phyloP scores from a whole-genome alignment of 805 yeast genomes.

The Teunomyces funiuensis region DNA sequence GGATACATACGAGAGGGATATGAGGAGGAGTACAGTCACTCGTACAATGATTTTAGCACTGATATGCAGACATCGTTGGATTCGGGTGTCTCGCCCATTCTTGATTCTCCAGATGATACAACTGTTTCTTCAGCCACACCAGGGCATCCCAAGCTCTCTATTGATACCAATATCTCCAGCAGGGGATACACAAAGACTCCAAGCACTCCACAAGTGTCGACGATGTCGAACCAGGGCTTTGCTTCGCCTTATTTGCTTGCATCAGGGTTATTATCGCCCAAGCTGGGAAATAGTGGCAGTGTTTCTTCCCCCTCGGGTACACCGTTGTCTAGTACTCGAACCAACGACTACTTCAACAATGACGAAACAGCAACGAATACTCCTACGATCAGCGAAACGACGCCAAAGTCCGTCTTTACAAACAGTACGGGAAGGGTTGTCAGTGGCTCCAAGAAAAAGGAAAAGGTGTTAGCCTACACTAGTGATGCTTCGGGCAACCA shows the following conservation, averaged over 20 bases:
- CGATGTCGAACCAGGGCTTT: constrained; percentile 43
- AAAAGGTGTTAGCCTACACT: constrained; percentile 42
- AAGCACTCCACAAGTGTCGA: constrained; percentile 34
- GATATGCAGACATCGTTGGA: constrained; percentile 28
- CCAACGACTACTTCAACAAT: constrained; percentile 18
- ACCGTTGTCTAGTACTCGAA: constrained; percentile 13
- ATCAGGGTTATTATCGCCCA: constrained; percentile 59
- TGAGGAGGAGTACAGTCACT: constrained; percentile 15
- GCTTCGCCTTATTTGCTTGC: constrained; percentile 69
- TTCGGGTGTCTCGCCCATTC: constrained; percentile 28
- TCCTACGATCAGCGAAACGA: constrained; percentile 8
- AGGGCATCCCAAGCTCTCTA: constrained; percentile 27
- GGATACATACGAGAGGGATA: constrained; percentile 32
- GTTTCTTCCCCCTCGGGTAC: constrained; percentile 16
- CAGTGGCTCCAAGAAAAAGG: constrained; percentile 25
- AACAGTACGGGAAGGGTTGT: constrained; percentile 23
- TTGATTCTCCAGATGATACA: constrained; percentile 33
- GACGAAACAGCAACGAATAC: constrained; percentile 2
- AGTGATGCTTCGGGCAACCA: constrained; percentile 41
- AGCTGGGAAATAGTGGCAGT: constrained; percentile 23
- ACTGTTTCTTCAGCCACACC: constrained; percentile 24
- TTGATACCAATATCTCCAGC: constrained; percentile 30
- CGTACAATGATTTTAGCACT: constrained; percentile 11
- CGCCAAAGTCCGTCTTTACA: constrained; percentile 23
- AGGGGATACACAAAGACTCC: constrained; percentile 30